Evolutionary conservation across 768 basidiomycete species (phyloP).

Genomic region (Porpolomopsis calyptriformis): DNA sequence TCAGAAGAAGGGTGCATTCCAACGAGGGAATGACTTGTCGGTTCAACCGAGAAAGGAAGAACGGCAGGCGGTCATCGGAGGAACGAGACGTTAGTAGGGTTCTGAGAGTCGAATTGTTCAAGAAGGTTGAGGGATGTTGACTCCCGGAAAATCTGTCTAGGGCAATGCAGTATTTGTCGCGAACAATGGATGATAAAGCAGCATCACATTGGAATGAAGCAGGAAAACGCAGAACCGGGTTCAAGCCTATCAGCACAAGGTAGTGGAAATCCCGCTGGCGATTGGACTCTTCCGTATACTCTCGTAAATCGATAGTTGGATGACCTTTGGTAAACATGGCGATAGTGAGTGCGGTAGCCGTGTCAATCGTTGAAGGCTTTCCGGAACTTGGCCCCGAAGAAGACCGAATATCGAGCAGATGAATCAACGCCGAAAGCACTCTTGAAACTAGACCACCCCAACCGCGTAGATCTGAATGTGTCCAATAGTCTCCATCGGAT

Average conservation of each 20-base stretch:
- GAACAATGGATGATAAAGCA: neutral
- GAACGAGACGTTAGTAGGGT: neutral
- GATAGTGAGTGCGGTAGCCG: conserved; percentile 3
- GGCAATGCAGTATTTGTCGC: conserved; percentile 2
- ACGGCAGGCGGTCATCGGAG: neutral
- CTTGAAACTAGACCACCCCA: conserved; percentile 3
- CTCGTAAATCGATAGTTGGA: neutral
- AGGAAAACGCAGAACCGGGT: conserved; percentile 6
- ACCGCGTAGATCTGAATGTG: neutral
- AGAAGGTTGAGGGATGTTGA: neutral
- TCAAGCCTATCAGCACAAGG: conserved; percentile 3
- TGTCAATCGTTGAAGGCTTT: neutral
- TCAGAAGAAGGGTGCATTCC: neutral
- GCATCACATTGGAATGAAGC: conserved; percentile 3
- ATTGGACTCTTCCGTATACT: neutral
- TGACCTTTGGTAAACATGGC: conserved; percentile 3
- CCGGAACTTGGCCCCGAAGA: neutral
- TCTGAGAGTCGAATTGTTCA: neutral
- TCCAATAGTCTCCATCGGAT: conserved; percentile 4
- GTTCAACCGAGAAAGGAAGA: neutral
- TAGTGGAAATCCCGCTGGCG: neutral
- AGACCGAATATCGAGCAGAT: conserved; percentile 4
- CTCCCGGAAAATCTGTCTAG: neutral
- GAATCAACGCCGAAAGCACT: conserved; percentile 4
- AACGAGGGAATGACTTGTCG: neutral